Percentiles rank a stretch among this genome's conserved stretches.
Evolutionary conservation across 257 asterid genomes (phyloP).

Genomic region (Primulina huaijiensis): DNA sequence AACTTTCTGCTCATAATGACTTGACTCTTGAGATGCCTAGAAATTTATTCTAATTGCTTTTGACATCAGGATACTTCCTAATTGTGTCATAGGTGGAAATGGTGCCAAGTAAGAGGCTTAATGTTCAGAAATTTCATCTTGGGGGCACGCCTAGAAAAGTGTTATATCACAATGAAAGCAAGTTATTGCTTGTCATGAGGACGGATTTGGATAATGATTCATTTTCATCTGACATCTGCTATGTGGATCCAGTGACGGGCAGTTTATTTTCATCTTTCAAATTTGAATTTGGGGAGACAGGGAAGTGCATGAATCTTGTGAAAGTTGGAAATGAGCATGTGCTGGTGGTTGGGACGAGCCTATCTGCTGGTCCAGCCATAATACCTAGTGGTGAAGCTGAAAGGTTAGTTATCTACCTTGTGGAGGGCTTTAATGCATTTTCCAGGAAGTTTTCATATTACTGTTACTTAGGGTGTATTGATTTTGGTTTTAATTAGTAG

Average conservation of each 20-base stretch:
- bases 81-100: conserved; percentile 74
- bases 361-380: conserved; percentile 83
- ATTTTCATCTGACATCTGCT: conserved; percentile 83
- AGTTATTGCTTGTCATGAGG: conserved; percentile 79
- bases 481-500: conserved; percentile 9
- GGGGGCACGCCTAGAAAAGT: conserved; percentile 98
- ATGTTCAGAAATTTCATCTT: conserved; percentile 89
- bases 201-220: conserved; percentile 71
- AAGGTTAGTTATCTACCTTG: conserved; percentile 43
- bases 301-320: conserved; percentile 93
- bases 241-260: conserved; percentile 91
- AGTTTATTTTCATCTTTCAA: conserved; percentile 68
- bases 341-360: conserved; percentile 90
- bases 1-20: conserved; percentile 12
- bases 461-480: not conserved
- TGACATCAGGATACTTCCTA: conserved; percentile 18
- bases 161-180: conserved; percentile 76
- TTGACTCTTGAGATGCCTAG: not conserved
- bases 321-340: conserved; percentile 74
- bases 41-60: conserved; percentile 13
- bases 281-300: conserved; percentile 88
- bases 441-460: not conserved
- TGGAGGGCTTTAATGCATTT: not conserved
- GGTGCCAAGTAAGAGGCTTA: conserved; percentile 97
- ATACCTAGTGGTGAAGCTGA: conserved; percentile 99